A percentile compares a stretch with the other conserved stretches of the same genome.
Evolutionary conservation across 129 eudicot genomes (phyloP).

Genomic region (Centrapalus pauciflorus): DNA sequence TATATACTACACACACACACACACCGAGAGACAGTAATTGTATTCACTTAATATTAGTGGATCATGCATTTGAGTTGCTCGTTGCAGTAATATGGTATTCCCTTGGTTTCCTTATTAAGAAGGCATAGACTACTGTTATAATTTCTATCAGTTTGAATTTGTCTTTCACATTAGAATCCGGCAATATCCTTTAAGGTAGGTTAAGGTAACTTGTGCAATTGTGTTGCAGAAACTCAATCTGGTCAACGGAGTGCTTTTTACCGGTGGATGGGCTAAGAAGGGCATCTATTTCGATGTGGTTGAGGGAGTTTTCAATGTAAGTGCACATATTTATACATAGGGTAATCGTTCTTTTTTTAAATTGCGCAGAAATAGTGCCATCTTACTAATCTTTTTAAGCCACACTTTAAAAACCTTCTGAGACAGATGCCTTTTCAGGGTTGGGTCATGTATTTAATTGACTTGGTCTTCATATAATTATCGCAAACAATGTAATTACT

Average conservation of each 20-base stretch:
- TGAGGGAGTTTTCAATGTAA: conserved; percentile 62
- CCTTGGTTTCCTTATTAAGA: background rate
- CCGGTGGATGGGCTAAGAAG: conserved; percentile 85
- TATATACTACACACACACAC: too few species aligned
- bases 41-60: background rate
- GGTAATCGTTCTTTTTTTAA: background rate
- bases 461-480: background rate
- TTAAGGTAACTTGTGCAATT: conserved; percentile 5
- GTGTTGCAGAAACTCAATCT: conserved; percentile 71
- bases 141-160: background rate
- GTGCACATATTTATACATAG: background rate
- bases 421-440: background rate
- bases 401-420: background rate
- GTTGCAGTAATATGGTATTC: too few species aligned
- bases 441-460: background rate
- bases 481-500: background rate
- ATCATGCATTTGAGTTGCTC: background rate
- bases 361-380: background rate
- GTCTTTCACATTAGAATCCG: background rate
- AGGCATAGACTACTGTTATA: background rate
- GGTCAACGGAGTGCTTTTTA: conserved; percentile 89
- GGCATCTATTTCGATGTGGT: conserved; percentile 78
- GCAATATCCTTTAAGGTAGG: background rate
- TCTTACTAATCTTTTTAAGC: background rate
- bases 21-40: background rate